Base-by-base conservation (phyloP, 768 basidiomycete species). In the Naganishia vishniacii region DNA sequence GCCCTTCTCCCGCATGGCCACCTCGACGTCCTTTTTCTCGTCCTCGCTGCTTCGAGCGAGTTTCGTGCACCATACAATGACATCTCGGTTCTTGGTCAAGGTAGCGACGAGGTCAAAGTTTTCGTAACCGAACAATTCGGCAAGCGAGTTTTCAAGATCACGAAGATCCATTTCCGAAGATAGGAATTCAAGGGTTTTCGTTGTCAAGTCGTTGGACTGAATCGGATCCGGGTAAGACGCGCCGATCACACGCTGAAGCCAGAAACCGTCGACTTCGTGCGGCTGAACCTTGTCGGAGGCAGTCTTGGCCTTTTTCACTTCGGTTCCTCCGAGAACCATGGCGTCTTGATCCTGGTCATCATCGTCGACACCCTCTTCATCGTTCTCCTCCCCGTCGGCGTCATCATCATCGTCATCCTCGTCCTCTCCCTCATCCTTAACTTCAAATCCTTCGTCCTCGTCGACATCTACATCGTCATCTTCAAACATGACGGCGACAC, bases 401-500 rank as follows among this genome's bases (percentile, higher is more conserved):
- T 73, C 75, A 13, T 72, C 74, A 11, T 80, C 80, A n/a, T 81
- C 82, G 0, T 79, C 82, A 0, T 82, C 81, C 11, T 81, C 83
- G 9, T 79, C 80, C 4, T 81, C 86, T 37, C 85, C 87, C 1
- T 85, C 85, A 18, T 89, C 88, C 66, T 74, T 82, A 59, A 97
- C 83, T 75, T 95, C 93, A 69, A 82, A 97, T 0, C 86, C 88
- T 68, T 89, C 89, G 20, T 93, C 90, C 25, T 83, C 81, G 3
- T 81, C 80, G 4, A 89, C 91, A 25, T 95, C 92, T 71, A 91
- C 86, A 68, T 95, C 94, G 64, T 98, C 95, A 72, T 97, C 94
- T 68, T 97, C 93, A 65, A 98, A 97, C 5, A 97, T 87, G 8
- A 99, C 93, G 0, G 94, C 94, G 0, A 99, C 94, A n/a, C 94